Evolutionary conservation across 169 alveolate genomes (phyloP).

Genomic region (Plasmodium blacklocki): DNA sequence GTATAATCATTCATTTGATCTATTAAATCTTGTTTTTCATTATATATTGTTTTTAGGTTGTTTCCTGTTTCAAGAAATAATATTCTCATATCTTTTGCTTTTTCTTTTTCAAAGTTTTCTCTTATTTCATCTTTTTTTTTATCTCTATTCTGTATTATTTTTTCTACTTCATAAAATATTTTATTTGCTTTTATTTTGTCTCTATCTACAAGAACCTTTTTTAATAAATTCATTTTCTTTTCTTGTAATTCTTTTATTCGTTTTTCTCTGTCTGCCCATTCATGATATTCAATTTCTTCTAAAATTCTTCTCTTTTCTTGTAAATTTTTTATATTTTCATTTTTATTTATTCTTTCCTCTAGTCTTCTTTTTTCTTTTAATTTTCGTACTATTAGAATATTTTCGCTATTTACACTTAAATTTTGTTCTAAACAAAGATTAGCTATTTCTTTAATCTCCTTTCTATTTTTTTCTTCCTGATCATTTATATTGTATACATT

Average conservation of each 20-base stretch:
- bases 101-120: constrained; percentile 76
- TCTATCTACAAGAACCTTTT: constrained; percentile 57
- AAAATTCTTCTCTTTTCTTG: constrained; percentile 68
- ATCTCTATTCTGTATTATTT: constrained; percentile 68
- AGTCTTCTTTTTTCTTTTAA: constrained; percentile 70
- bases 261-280: constrained; percentile 78
- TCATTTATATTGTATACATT: background rate
- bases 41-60: constrained; percentile 50
- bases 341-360: constrained; percentile 64
- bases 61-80: constrained; percentile 61
- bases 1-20: constrained; percentile 74
- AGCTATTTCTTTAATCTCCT: constrained; percentile 73
- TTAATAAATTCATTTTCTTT: constrained; percentile 74
- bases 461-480: constrained; percentile 20
- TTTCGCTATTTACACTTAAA: constrained; percentile 53
- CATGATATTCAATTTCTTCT: constrained; percentile 72
- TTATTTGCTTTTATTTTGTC: constrained; percentile 62
- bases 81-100: constrained; percentile 73
- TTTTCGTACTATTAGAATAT: constrained; percentile 69
- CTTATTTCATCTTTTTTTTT: constrained; percentile 69
- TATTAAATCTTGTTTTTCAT: constrained; percentile 52
- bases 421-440: constrained; percentile 67
- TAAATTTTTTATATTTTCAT: constrained; percentile 70
- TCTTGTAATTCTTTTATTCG: constrained; percentile 76
- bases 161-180: constrained; percentile 76